phyloP scores from a whole-genome alignment of 371 early-diverging fungal genomes.

The Mucor velutinosus region DNA sequence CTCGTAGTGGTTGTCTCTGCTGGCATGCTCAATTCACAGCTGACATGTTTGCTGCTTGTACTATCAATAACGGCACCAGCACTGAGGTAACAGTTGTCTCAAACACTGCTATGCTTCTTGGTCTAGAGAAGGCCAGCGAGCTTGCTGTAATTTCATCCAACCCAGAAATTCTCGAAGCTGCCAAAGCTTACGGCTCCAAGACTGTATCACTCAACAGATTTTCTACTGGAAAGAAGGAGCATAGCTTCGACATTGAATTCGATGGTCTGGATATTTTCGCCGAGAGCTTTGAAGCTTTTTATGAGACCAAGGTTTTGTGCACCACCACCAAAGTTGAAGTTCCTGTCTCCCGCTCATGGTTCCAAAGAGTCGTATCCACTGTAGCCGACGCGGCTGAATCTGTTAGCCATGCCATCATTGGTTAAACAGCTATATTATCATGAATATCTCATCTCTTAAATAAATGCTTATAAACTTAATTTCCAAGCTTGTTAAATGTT shows the following conservation, averaged over 20 bases:
- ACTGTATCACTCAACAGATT: slow-evolving; percentile 38
- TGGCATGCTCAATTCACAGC: slow-evolving; percentile 49
- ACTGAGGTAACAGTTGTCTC: slow-evolving; percentile 23
- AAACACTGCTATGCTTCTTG: slow-evolving; percentile 30
- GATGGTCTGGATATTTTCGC: slow-evolving; percentile 46
- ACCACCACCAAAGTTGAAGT: slow-evolving; percentile 12
- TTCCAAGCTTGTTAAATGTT: too few species aligned
- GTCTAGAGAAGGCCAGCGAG: slow-evolving; percentile 28
- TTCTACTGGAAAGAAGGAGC: background rate
- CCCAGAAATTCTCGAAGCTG: slow-evolving; percentile 31
- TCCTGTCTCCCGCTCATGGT: slow-evolving; percentile 36
- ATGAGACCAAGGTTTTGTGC: slow-evolving; percentile 5
- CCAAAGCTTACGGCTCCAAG: slow-evolving; percentile 33
- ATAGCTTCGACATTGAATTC: slow-evolving; percentile 30
- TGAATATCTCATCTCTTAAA: background rate
- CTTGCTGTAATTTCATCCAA: slow-evolving; percentile 45
- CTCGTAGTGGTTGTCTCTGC: slow-evolving; percentile 43
- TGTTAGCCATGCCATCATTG: slow-evolving; percentile 20
- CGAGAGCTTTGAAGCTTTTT: slow-evolving; percentile 43
- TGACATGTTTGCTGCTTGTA: slow-evolving; percentile 37
- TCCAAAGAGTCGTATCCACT: slow-evolving; percentile 40
- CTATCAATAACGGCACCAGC: slow-evolving; percentile 13
- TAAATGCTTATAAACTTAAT: background rate
- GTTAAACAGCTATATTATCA: slow-evolving; percentile 10
- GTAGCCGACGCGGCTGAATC: slow-evolving; percentile 26